phyloP scores from a whole-genome alignment of 2,329 filamentous ascomycete genomes.

The Ceratocystis variospora region DNA sequence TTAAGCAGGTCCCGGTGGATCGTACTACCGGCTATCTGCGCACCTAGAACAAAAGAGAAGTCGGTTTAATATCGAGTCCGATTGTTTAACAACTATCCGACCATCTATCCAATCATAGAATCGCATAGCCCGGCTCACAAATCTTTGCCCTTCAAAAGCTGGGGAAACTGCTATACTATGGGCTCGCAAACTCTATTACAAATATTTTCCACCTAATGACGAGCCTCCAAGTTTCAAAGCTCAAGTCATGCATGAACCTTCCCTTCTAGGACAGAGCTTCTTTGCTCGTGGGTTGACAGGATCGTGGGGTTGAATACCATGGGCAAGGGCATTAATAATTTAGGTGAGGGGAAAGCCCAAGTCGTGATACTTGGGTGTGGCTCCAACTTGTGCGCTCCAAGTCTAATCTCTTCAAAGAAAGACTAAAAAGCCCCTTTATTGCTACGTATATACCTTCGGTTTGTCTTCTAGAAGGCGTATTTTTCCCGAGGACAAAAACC shows the following conservation, averaged over 20 bases:
- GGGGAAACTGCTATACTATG: not conserved
- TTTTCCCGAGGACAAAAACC: not conserved
- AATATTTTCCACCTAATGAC: conserved; percentile 1
- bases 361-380: not conserved
- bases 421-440: not conserved
- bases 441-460: not conserved
- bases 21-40: not conserved
- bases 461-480: not conserved
- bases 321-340: not conserved
- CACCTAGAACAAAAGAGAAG: not conserved
- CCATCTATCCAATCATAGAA: not conserved
- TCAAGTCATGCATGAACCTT: not conserved
- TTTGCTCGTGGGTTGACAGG: not conserved
- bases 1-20: not conserved
- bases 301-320: not conserved
- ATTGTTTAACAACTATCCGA: not conserved
- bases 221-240: not conserved
- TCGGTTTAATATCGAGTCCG: not conserved
- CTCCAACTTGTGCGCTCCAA: not conserved
- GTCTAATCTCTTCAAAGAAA: not conserved
- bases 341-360: not conserved
- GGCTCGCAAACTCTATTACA: conserved; percentile 10
- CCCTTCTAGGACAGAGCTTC: conserved; percentile 2
- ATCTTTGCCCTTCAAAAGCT: not conserved
- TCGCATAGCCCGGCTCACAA: not conserved